Evolutionary conservation across 345 rosid species (phyloP).

Genomic region (Populus tremula): DNA sequence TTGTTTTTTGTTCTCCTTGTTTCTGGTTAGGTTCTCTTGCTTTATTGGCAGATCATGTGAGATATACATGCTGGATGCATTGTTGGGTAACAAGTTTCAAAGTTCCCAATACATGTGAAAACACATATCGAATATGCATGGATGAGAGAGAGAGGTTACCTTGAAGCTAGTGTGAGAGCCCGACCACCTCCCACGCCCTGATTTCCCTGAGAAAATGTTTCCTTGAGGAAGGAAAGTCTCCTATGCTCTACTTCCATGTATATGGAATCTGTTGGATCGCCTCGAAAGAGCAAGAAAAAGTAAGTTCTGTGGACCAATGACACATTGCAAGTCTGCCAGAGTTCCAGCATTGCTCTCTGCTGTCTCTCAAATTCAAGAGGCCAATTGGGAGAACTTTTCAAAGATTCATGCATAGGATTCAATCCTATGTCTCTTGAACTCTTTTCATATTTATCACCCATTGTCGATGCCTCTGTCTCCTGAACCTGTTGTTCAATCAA

Average conservation of each 20-base stretch:
- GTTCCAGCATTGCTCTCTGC: slow-evolving; percentile 62
- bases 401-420: slow-evolving; percentile 52
- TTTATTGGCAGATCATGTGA: background rate
- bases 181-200: slow-evolving; percentile 54
- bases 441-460: slow-evolving; percentile 36
- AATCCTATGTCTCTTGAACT: slow-evolving; percentile 52
- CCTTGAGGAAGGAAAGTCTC: slow-evolving; percentile 81
- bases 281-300: slow-evolving; percentile 88
- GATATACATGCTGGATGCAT: background rate
- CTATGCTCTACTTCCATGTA: slow-evolving; percentile 91
- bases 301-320: slow-evolving; percentile 89
- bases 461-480: slow-evolving; percentile 28
- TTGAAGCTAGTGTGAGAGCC: slow-evolving; percentile 60
- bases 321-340: slow-evolving; percentile 84
- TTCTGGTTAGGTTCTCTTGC: background rate
- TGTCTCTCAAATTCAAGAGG: slow-evolving; percentile 58
- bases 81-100: background rate
- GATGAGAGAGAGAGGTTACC: slow-evolving; percentile 42
- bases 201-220: slow-evolving; percentile 62
- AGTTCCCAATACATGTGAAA: background rate
- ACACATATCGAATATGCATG: background rate
- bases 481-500: slow-evolving; percentile 22
- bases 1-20: no score
- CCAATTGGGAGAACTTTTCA: slow-evolving; percentile 51
- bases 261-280: slow-evolving; percentile 85